Evolutionary conservation across 345 rosid species (phyloP), one percentile per base, ranked within the genome.

Genomic region (Excoecaria cochinchinensis): DNA sequence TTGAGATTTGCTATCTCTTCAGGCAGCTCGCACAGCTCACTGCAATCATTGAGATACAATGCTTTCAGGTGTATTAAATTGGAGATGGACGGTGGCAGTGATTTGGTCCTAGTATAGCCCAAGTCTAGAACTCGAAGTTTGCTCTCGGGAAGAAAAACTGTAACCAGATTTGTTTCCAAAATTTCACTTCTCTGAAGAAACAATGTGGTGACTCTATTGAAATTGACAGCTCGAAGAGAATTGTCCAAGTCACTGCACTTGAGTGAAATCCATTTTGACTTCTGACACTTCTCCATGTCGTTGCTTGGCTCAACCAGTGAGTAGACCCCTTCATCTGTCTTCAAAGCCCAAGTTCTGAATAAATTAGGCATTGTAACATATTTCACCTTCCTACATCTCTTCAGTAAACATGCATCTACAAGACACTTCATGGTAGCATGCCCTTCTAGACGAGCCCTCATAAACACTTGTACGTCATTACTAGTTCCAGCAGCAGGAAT

Each of bases 71-170:
- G 31, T 38, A 1, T 64, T 38, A 77, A 70, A 44, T 59, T 63
- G 59, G 59, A 69, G 65, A 81, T 62, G 16, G 81, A 81, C 6
- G 75, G 2, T 6, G 84, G 80, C 31, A 81, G 73, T n/a, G 59
- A 52, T 10, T 8, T 51, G 17, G 76, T 76, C 21, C 44, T 7
- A 24, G 74, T 76, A 39, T 72, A 15, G 4, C 42, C 50, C 74
- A 80, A 76, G 79, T 80, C 78, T 51, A 80, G 74, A 60, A 80
- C 74, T 52, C 11, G 83, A 66, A 80, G 83, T 19, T 17, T 22
- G 8, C 70, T 48, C 70, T 70, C 67, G 21, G 21, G 62, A 19
- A 59, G 69, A n/a, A 79, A 79, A 31, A 79, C 39, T 39, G 64
- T 56, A 17, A 4, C 51, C 1, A 66, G 58, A 62, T 67, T 39